Evolutionary conservation across 495 filamentous ascomycete genomes (phyloP).

Genomic region (Penicillium lagena): DNA sequence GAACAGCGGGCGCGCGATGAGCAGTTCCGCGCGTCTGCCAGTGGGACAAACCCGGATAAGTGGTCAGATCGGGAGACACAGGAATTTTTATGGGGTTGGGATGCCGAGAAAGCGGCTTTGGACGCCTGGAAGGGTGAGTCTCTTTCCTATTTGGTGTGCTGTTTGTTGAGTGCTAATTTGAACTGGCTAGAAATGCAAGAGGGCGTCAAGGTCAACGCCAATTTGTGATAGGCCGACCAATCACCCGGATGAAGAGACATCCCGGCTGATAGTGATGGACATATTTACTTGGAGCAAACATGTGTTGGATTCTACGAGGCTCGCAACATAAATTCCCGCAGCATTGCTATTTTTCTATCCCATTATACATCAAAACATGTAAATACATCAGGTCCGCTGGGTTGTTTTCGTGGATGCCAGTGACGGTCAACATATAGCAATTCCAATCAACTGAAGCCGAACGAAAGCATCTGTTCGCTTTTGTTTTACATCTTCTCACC

Average conservation of each 20-base stretch:
- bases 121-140: slow-evolving; percentile 34
- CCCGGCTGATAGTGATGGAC: too few species aligned
- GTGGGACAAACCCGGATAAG: slow-evolving; percentile 34
- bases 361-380: slow-evolving; percentile 25
- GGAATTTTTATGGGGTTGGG: slow-evolving; percentile 41
- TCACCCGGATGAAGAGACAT: too few species aligned
- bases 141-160: neutral
- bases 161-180: slow-evolving; percentile 2
- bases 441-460: slow-evolving; percentile 5
- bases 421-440: slow-evolving; percentile 19
- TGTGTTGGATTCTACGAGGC: neutral
- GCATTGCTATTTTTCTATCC: slow-evolving; percentile 6
- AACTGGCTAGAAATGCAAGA: neutral
- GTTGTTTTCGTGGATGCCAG: slow-evolving; percentile 9
- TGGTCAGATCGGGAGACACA: slow-evolving; percentile 46
- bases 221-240: slow-evolving; percentile 1
- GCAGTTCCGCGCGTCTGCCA: slow-evolving; percentile 29
- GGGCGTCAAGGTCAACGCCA: slow-evolving; percentile 4
- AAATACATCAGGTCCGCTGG: slow-evolving; percentile 7
- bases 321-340: neutral
- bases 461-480: neutral
- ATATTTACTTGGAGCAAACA: neutral
- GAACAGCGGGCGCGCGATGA: slow-evolving; percentile 46
- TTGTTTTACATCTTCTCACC: slow-evolving; percentile 37
- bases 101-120: slow-evolving; percentile 38